A percentile compares a stretch with the other conserved stretches of the same genome.
These are phyloP conservation scores for Annona squamosa DNA, from an alignment of 164 flowering plant genomes.

Conservation along the genomic window DNA sequence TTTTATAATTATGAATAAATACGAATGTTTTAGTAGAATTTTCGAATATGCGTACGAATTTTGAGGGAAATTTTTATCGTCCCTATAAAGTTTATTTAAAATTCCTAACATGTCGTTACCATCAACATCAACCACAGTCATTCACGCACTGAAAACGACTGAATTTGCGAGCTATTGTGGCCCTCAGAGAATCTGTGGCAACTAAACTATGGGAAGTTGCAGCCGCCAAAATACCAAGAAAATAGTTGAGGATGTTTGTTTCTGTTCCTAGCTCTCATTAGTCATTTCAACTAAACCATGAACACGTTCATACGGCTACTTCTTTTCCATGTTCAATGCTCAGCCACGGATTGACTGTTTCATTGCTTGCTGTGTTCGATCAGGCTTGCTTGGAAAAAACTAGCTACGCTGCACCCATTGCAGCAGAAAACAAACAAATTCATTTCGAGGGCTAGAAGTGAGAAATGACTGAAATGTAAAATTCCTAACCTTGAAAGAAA, in stretches of 20 bases:
- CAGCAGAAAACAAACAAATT: neutral
- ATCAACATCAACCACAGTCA: no score
- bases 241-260: slow-evolving; percentile 50
- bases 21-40: no score
- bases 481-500: neutral
- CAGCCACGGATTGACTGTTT: neutral
- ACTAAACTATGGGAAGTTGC: slow-evolving; percentile 41
- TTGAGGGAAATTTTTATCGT: no score
- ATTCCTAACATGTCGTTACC: no score
- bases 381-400: slow-evolving; percentile 73
- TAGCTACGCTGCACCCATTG: slow-evolving; percentile 37
- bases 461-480: neutral
- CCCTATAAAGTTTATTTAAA: no score
- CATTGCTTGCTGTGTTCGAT: neutral
- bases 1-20: no score
- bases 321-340: neutral
- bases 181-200: slow-evolving; percentile 60
- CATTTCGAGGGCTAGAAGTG: neutral
- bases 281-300: neutral
- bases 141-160: no score
- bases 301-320: neutral
- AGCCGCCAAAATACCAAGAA: slow-evolving; percentile 24
- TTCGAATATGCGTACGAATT: no score
- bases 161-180: slow-evolving; percentile 77
- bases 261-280: no score